Evolutionary conservation across 495 filamentous ascomycete genomes (phyloP), one percentile per base, ranked within the genome.

Genomic region (Choiromyces venosus): DNA sequence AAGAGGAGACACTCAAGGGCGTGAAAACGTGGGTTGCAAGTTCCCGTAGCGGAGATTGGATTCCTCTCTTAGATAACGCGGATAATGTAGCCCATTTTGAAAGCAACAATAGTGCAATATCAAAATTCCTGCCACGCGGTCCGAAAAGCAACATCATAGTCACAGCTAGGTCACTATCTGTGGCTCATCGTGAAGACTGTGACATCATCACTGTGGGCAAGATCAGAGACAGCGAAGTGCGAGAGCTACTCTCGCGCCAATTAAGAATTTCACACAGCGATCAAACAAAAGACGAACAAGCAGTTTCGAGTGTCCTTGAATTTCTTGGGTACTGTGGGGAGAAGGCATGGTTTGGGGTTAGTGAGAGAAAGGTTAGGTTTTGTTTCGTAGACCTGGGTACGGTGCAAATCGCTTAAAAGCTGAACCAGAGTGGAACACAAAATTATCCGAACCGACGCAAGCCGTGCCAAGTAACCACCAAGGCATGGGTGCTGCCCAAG

Each of bases 31-130:
- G 75, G 75, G 21, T 77, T 16, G 75, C 72, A 37, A 69, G 69
- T 25, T 29, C 35, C 35, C 42, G 18, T 29, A 77, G 74, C 16
- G 65, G 65, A 37, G 65, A 76, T 52, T 77, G 74, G 75, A 87
- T 87, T 81, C 81, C 85, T 80, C 68, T 75, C 52, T 40, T 77
- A 29, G 74, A 77, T 42, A 77, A 76, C 52, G 67, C 76, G 19
- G 74, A 77, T 21, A 67, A 76, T 56, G 25, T 76, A n/a, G 19
- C 61, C 18, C 37, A 46, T 33, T 71, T 61, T 40, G 46, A 56
- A 29, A 56, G 46, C 46, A 56, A 56, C 10, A 29, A 29, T 14
- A 29, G 46, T 29, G 46, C 25, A 25, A 56, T 56, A 29, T 56
- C 46, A 29, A 25, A 40, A 18, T 73, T 72, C 25, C n/a, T 38